Percentiles rank a stretch among this genome's conserved stretches.
These are phyloP conservation scores for Aspergillus aculeatus DNA, from an alignment of 2,329 filamentous ascomycete genomes.

Conservation along the genomic window DNA sequence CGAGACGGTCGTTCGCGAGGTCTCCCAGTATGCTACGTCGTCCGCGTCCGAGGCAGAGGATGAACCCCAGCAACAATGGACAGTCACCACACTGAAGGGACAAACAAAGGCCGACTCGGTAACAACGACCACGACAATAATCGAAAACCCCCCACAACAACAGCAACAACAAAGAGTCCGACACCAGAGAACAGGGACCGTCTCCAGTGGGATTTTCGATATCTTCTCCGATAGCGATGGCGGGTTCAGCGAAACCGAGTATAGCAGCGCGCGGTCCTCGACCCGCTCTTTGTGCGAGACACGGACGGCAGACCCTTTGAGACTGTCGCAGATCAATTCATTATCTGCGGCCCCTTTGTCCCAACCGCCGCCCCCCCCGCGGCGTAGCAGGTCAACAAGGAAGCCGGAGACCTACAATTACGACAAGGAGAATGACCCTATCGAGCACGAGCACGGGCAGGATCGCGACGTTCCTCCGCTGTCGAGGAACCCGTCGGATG, in stretches of 20 bases:
- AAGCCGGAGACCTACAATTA: constrained; percentile 34
- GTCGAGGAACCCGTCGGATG: constrained; percentile 23
- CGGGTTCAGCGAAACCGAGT: constrained; percentile 17
- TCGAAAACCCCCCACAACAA: constrained; percentile 11
- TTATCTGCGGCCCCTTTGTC: constrained; percentile 29
- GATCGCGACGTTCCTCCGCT: constrained; percentile 12
- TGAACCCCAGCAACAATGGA: constrained; percentile 13
- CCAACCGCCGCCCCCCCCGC: constrained; percentile 14
- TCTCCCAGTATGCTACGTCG: neutral
- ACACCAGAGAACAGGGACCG: constrained; percentile 20
- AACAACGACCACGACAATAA: constrained; percentile 5
- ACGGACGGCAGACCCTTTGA: constrained; percentile 29
- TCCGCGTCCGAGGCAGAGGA: neutral
- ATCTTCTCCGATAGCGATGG: constrained; percentile 32
- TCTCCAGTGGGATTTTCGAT: constrained; percentile 24
- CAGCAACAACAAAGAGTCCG: constrained; percentile 13
- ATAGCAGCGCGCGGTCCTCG: constrained; percentile 9
- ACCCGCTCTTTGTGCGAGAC: constrained; percentile 15
- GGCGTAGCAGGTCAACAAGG: constrained; percentile 17
- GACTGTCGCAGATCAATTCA: constrained; percentile 34
- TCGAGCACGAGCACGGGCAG: constrained; percentile 25
- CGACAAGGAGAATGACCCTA: constrained; percentile 36
- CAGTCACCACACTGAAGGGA: constrained; percentile 6
- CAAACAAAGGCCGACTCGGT: constrained; percentile 6
- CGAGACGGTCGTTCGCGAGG: constrained; percentile 1